These are phyloP conservation scores for Achaetomium macrosporum DNA, from an alignment of 2,329 filamentous ascomycete genomes.

Conservation along the genomic window DNA sequence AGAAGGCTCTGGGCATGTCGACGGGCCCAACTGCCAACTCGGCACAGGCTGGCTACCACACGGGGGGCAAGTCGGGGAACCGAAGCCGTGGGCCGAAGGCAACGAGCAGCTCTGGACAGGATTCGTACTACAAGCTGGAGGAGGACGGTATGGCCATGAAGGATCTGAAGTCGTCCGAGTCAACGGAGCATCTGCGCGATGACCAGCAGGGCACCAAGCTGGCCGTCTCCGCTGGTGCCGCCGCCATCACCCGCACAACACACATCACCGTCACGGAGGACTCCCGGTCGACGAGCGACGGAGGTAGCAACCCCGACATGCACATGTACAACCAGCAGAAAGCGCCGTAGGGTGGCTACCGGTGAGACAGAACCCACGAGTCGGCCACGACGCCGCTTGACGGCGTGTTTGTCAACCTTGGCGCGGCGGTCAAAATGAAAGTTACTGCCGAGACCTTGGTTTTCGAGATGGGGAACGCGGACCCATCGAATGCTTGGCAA, in stretches of 20 bases:
- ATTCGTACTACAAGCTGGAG: not conserved
- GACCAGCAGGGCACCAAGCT: not conserved
- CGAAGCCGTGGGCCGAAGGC: not conserved
- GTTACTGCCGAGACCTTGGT: too few species aligned
- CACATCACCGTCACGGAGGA: not conserved
- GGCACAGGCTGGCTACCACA: not conserved
- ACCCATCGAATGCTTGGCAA: too few species aligned
- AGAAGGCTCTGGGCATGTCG: not conserved
- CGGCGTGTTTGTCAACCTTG: too few species aligned
- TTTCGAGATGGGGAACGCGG: too few species aligned
- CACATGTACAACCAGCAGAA: not conserved
- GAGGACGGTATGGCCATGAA: not conserved
- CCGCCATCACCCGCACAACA: not conserved
- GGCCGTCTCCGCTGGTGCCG: not conserved
- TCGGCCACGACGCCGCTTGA: too few species aligned
- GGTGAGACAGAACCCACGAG: too few species aligned
- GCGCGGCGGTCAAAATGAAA: too few species aligned
- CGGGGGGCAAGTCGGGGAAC: not conserved
- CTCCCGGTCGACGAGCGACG: not conserved
- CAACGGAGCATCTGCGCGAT: not conserved
- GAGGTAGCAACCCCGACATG: not conserved
- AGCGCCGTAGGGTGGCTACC: not conserved
- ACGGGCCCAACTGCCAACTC: not conserved
- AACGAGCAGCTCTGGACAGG: not conserved
- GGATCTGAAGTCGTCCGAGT: not conserved